Percentiles rank a stretch among this genome's conserved stretches.
These are phyloP conservation scores for Onygenales sp. DNA, from an alignment of 2,329 filamentous ascomycete genomes.

Conservation along the genomic window DNA sequence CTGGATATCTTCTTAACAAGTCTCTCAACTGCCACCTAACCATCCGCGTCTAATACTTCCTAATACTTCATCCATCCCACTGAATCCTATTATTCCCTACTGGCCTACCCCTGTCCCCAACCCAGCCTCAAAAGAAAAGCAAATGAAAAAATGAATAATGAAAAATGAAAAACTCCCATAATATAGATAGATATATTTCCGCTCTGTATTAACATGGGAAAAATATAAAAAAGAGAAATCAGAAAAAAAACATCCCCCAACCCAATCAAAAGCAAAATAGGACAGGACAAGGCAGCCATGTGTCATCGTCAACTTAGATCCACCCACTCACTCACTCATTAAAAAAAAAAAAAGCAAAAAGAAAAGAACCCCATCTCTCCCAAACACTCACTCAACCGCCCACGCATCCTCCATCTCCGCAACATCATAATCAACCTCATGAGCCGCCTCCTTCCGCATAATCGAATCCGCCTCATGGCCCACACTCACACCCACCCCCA, in stretches of 20 bases:
- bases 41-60: too few species aligned
- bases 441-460: slow-evolving; percentile 13
- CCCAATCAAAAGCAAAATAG: neutral
- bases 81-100: too few species aligned
- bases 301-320: neutral
- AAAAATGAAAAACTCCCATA: neutral
- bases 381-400: slow-evolving; percentile 17
- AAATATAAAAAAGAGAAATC: neutral
- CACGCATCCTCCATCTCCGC: slow-evolving; percentile 40
- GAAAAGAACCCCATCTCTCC: neutral
- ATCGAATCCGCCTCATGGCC: slow-evolving; percentile 15
- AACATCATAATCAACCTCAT: slow-evolving; percentile 42
- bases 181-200: neutral
- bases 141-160: neutral
- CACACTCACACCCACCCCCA: neutral
- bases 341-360: neutral
- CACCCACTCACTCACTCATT: too few species aligned
- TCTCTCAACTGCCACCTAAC: too few species aligned
- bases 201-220: neutral
- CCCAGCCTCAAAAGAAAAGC: neutral
- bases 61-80: too few species aligned
- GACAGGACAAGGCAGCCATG: neutral
- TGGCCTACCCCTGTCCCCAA: too few species aligned
- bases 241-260: neutral
- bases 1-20: too few species aligned